A percentile compares a stretch with the other conserved stretches of the same genome.
phyloP scores from a whole-genome alignment of 768 basidiomycete species.

The Podaxis pistillaris region DNA sequence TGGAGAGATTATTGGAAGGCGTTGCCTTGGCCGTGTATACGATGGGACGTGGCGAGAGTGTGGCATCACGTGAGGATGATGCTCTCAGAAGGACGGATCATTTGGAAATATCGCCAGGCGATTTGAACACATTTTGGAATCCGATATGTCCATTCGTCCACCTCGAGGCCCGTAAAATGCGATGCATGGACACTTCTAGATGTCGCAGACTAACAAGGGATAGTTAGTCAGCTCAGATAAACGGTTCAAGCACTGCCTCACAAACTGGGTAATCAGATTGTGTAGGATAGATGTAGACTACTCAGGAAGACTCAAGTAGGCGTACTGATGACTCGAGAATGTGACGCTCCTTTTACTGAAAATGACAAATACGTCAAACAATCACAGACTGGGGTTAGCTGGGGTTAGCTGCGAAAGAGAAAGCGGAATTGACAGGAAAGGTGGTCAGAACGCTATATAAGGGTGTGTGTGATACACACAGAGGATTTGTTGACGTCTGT shows the following conservation, averaged over 20 bases:
- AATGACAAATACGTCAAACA: not conserved
- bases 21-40: not conserved
- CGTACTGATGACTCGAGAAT: not conserved
- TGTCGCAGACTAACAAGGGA: not conserved
- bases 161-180: not conserved
- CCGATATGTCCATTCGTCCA: not conserved
- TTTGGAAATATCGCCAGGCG: not conserved
- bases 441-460: slow-evolving; percentile 6
- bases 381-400: not conserved
- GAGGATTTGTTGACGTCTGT: slow-evolving; percentile 36
- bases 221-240: slow-evolving; percentile 9
- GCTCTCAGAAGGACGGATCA: slow-evolving; percentile 6
- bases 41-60: slow-evolving; percentile 12
- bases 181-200: not conserved
- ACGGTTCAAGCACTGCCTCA: not conserved
- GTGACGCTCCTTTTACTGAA: not conserved
- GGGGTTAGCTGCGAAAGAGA: not conserved
- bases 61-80: slow-evolving; percentile 8
- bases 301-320: not conserved
- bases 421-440: not conserved
- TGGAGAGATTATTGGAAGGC: not conserved
- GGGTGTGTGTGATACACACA: slow-evolving; percentile 6
- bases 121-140: not conserved
- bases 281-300: not conserved
- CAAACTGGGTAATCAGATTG: not conserved